phyloP scores from a whole-genome alignment of 805 yeast genomes.

The Candida rishiriensis region DNA sequence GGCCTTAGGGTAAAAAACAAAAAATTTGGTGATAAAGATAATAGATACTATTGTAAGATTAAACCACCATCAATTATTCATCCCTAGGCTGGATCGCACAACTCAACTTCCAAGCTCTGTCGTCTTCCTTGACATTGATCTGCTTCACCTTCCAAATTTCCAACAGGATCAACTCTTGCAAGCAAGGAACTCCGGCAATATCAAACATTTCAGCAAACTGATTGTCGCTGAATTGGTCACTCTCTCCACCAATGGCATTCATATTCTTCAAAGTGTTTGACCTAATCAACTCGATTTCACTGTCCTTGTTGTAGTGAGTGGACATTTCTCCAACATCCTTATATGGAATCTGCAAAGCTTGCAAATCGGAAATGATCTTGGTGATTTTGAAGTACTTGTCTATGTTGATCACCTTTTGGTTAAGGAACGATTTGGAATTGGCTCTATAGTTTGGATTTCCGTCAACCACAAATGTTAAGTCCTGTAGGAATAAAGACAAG shows the following conservation, averaged over 20 bases:
- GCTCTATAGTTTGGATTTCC: conserved; percentile 70
- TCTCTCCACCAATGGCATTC: conserved; percentile 5
- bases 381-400: conserved; percentile 71
- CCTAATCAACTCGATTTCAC: conserved; percentile 23
- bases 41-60: neutral
- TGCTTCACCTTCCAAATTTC: conserved; percentile 71
- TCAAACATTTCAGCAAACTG: conserved; percentile 32
- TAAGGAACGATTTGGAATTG: conserved; percentile 45
- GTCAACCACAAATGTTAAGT: conserved; percentile 74
- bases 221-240: conserved; percentile 6
- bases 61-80: conserved; percentile 6
- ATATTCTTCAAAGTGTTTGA: conserved; percentile 27
- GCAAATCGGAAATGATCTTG: conserved; percentile 60
- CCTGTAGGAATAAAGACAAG: conserved; percentile 69
- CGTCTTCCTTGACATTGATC: conserved; percentile 54
- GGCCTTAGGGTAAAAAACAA: neutral
- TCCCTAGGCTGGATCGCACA: conserved; percentile 54
- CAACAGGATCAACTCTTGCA: conserved; percentile 56
- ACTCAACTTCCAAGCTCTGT: conserved; percentile 71
- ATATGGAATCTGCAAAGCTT: conserved; percentile 63
- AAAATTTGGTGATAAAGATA: neutral
- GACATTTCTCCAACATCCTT: conserved; percentile 31
- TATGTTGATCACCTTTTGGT: conserved; percentile 60
- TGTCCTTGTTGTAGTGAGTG: conserved; percentile 19
- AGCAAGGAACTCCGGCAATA: conserved; percentile 35